Percentiles rank a stretch among this genome's conserved stretches.
Conservation (phyloP, 1,139 yeast species). For the Lodderomyces jiufengensis region DNA sequence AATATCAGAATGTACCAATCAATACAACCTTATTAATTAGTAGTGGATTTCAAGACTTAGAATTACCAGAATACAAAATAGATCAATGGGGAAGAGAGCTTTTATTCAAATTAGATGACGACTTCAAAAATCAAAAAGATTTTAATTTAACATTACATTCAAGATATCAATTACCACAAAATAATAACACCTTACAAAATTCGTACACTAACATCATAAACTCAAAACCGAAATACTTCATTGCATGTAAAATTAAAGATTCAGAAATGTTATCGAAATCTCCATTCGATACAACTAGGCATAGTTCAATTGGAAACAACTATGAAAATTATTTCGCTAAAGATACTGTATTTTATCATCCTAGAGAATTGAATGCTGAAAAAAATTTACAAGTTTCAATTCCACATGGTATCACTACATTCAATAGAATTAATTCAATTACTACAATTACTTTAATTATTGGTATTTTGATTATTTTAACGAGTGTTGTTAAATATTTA, state of each 20-base stretch:
- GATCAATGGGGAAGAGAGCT: slow-evolving; percentile 43
- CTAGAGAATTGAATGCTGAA: slow-evolving; percentile 9
- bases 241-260: slow-evolving; percentile 33
- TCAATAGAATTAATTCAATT: slow-evolving; percentile 15
- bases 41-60: slow-evolving; percentile 37
- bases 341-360: slow-evolving; percentile 41
- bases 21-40: slow-evolving; percentile 23
- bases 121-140: slow-evolving; percentile 8
- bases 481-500: slow-evolving; percentile 7
- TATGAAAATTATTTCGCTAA: slow-evolving; percentile 39
- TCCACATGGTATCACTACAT: slow-evolving; percentile 21
- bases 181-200: slow-evolving; percentile 2
- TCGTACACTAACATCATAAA: slow-evolving; percentile 13
- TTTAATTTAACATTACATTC: slow-evolving; percentile 30
- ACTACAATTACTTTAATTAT: slow-evolving; percentile 15
- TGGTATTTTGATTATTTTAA: slow-evolving; percentile 13
- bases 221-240: slow-evolving; percentile 26
- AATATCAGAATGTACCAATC: slow-evolving; percentile 32
- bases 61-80: slow-evolving; percentile 40
- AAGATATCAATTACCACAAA: slow-evolving; percentile 35
- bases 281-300: slow-evolving; percentile 33
- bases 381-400: slow-evolving; percentile 14
- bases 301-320: slow-evolving; percentile 28
- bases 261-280: slow-evolving; percentile 27
- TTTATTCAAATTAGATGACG: slow-evolving; percentile 23